phyloP scores from a whole-genome alignment of 176 grass and related monocot species.

The Rhipidocladum racemiflorum region DNA sequence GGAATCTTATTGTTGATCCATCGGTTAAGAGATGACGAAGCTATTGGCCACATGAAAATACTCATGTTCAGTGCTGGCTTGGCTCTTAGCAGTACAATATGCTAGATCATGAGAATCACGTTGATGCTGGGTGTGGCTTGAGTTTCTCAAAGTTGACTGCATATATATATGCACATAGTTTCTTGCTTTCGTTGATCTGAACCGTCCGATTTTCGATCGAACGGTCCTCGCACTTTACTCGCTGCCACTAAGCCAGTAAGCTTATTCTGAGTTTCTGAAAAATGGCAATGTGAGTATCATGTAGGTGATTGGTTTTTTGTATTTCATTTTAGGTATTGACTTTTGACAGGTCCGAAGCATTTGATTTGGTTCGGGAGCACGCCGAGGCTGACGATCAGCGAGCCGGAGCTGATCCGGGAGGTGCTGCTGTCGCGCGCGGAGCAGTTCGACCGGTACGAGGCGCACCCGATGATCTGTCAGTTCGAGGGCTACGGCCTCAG shows the following conservation, averaged over 20 bases:
- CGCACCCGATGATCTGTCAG: conserved; percentile 77
- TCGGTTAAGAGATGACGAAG: conserved; percentile 6
- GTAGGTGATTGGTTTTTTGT: neutral
- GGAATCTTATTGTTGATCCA: conserved; percentile 27
- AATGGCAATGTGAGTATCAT: neutral
- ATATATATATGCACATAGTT: neutral
- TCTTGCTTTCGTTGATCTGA: neutral
- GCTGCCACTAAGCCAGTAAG: neutral
- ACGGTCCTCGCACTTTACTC: neutral
- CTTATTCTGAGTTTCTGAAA: neutral
- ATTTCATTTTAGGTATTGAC: neutral
- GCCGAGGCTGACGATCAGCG: conserved; percentile 58
- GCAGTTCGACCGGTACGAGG: conserved; percentile 85
- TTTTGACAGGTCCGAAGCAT: conserved; percentile 61
- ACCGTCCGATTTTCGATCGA: neutral
- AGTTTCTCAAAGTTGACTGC: neutral
- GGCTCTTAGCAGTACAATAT: neutral
- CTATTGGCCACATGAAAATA: conserved; percentile 24
- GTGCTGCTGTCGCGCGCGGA: conserved; percentile 69
- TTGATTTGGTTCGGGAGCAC: conserved; percentile 86
- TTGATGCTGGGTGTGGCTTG: neutral
- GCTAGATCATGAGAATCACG: conserved; percentile 1
- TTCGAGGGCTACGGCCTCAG: conserved; percentile 83
- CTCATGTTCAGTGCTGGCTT: conserved; percentile 11
- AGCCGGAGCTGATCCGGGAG: conserved; percentile 83